Evolutionary conservation across 1,284 basidiomycete genomes (phyloP), one percentile per base, ranked within the genome.

Genomic region (Agaricales sp.): DNA sequence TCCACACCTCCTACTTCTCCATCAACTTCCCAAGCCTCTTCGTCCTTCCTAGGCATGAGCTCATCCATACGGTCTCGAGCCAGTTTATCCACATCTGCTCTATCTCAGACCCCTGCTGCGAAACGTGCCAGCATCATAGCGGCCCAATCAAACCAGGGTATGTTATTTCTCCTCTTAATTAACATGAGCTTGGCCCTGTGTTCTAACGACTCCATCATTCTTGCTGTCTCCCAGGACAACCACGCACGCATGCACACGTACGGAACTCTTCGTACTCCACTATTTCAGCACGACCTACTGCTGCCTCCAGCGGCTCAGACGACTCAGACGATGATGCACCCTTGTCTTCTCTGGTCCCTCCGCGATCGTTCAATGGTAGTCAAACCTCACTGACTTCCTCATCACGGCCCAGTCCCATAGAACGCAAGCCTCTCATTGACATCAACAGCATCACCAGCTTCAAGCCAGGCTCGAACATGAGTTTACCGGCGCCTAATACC

Each of bases 401-500:
- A 52, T 53, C 55, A 43, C 52, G 64, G 49, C 59, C 63, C 41
- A 45, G 50, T 54, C n/a, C 52, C 58, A 52, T 18, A 60, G 58
- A 43, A 61, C 58, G 30, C 11, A 75, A 72, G 53, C 77, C 77
- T 0, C 63, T 78, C 20, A 74, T 78, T 20, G 76, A 78, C 52
- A 70, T 77, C 50, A 66, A 63, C n/a, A 55, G 59, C 4, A 47
- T 68, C 14, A 53, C 59, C 8, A 30, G 65, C 67, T 22, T 45
- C 44, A 45, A 45, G 13, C 44, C 44, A 45, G 4, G 45, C 64
- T 6, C 52, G 58, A 16, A 57, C 53, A 25, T 41, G n/a, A 20
- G 8, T 18, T 2, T 14, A 12, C 61, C 62, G n/a, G 55, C 57
- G 43, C 45, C 64, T 47, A 53, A 59, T 13, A 56, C 60, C 16